Evolutionary conservation across 306 rosid genomes (phyloP).

Genomic region (Arachis stenosperma): DNA sequence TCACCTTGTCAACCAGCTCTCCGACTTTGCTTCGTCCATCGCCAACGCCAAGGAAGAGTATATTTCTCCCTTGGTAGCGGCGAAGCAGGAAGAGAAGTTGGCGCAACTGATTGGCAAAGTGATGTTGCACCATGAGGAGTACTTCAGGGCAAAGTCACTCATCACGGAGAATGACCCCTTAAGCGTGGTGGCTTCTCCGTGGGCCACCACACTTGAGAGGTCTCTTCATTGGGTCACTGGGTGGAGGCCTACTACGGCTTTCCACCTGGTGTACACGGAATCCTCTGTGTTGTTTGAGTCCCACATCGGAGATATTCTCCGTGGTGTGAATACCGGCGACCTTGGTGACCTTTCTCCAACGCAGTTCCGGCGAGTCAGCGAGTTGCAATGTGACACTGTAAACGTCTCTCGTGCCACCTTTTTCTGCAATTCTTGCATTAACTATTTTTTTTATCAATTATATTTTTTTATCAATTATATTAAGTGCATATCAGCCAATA

Average conservation of each 20-base stretch:
- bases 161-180: slow-evolving; percentile 62
- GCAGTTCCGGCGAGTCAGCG: slow-evolving; percentile 75
- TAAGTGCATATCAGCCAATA: too few species aligned
- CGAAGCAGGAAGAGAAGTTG: slow-evolving; percentile 40
- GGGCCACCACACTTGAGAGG: slow-evolving; percentile 79
- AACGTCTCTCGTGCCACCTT: neutral
- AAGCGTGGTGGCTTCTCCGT: slow-evolving; percentile 54
- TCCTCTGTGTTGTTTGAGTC: slow-evolving; percentile 79
- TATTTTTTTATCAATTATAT: too few species aligned
- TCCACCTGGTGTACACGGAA: slow-evolving; percentile 81
- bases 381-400: slow-evolving; percentile 80
- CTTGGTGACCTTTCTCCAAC: slow-evolving; percentile 82
- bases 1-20: slow-evolving; percentile 50
- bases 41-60: neutral
- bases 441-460: too few species aligned
- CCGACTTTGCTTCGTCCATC: slow-evolving; percentile 26
- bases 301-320: slow-evolving; percentile 69
- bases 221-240: slow-evolving; percentile 83
- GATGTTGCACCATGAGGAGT: slow-evolving; percentile 62
- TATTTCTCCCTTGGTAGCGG: slow-evolving; percentile 33
- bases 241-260: slow-evolving; percentile 88
- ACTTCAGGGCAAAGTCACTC: slow-evolving; percentile 51
- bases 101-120: slow-evolving; percentile 48
- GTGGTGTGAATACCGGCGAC: slow-evolving; percentile 71
- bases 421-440: too few species aligned